Evolutionary conservation across 345 rosid genomes (phyloP).

Genomic region (Melastoma malabathricum): DNA sequence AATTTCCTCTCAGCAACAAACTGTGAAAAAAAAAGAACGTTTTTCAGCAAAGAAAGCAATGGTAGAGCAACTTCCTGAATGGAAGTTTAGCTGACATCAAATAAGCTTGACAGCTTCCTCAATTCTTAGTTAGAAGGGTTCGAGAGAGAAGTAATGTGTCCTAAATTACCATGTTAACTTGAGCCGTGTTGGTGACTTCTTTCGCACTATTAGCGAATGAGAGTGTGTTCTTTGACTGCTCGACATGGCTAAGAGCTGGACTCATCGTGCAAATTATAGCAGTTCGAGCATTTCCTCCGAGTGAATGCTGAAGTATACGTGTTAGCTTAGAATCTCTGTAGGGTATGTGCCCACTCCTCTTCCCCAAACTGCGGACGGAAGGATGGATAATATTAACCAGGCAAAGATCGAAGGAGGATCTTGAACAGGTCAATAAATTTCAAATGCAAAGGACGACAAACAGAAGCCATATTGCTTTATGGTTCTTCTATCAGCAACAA

Average conservation of each 20-base stretch:
- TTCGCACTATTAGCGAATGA: conserved; percentile 85
- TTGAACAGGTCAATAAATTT: no score
- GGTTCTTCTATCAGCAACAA: no score
- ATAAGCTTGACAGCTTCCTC: neutral
- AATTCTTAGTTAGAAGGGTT: neutral
- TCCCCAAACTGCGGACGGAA: conserved; percentile 58
- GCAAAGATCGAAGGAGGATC: neutral
- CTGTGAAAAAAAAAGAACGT: no score
- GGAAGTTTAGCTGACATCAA: conserved; percentile 4
- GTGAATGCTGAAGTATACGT: conserved; percentile 82
- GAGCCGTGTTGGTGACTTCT: conserved; percentile 86
- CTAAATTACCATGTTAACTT: conserved; percentile 71
- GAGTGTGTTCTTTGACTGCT: conserved; percentile 80
- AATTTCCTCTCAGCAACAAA: no score
- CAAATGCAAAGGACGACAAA: no score
- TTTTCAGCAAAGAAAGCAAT: neutral
- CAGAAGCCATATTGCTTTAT: no score
- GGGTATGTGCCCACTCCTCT: conserved; percentile 57
- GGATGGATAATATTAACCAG: conserved; percentile 4
- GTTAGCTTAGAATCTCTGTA: conserved; percentile 97
- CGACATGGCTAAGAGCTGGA: conserved; percentile 88
- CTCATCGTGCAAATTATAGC: conserved; percentile 92
- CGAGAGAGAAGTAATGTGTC: neutral
- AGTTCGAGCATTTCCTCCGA: conserved; percentile 97
- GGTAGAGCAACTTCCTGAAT: no score